Evolutionary conservation across 352 stramenopile species (phyloP).

Genomic region (Phytophthora vignae): DNA sequence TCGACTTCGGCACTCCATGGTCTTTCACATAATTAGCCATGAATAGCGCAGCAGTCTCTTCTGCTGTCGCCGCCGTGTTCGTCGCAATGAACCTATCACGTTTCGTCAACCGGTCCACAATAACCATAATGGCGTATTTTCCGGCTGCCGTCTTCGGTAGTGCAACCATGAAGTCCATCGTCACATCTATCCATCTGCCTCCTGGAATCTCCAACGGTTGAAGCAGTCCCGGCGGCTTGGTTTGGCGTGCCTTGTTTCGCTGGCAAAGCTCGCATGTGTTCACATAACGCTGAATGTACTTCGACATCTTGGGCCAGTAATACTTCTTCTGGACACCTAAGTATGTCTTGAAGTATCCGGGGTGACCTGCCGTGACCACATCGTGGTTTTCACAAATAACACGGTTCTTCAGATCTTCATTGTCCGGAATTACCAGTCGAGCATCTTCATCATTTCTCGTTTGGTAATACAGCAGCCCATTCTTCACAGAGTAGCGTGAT

Average conservation of each 20-base stretch:
- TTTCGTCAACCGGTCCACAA: conserved; percentile 20
- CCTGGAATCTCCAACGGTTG: conserved; percentile 15
- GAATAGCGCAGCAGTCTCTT: conserved; percentile 2
- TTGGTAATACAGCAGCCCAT: conserved; percentile 19
- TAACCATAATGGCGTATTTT: conserved; percentile 17
- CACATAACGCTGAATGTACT: conserved; percentile 34
- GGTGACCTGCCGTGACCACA: too few relatives aligned
- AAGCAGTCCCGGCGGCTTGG: conserved; percentile 13
- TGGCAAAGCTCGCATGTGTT: conserved; percentile 31
- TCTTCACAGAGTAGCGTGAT: conserved; percentile 2
- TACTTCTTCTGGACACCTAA: too few relatives aligned
- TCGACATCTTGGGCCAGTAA: too few relatives aligned
- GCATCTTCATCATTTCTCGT: conserved; percentile 15
- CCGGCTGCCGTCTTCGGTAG: background rate
- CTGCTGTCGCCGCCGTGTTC: conserved; percentile 1
- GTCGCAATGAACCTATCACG: conserved; percentile 21
- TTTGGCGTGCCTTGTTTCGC: conserved; percentile 31
- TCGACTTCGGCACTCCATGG: conserved; percentile 6
- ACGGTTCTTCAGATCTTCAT: conserved; percentile 27
- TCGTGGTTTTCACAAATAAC: conserved; percentile 26
- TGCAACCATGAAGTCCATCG: conserved; percentile 13
- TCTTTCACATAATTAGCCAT: conserved; percentile 18
- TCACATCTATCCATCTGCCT: conserved; percentile 19
- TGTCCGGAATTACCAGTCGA: conserved; percentile 12
- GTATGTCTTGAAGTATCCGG: too few relatives aligned